A percentile compares a stretch with the other conserved stretches of the same genome.
phyloP scores from a whole-genome alignment of 2,329 filamentous ascomycete genomes.

The Aspergillus clavatus region DNA sequence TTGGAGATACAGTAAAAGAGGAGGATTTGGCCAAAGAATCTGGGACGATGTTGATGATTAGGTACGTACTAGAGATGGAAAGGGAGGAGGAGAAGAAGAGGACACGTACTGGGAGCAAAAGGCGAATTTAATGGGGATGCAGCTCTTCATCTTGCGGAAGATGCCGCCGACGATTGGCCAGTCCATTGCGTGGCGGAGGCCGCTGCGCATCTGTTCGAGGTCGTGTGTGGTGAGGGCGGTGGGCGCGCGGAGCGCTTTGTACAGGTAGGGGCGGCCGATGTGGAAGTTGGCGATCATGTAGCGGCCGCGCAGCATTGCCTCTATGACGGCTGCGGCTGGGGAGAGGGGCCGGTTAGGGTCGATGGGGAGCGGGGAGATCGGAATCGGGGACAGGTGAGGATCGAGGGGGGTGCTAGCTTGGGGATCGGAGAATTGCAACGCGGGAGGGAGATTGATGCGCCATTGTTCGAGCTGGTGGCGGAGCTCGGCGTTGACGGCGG shows the following conservation, averaged over 20 bases:
- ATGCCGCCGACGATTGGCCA: constrained; percentile 38
- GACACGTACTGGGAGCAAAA: constrained; percentile 37
- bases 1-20: constrained; percentile 41
- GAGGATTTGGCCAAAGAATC: constrained; percentile 41
- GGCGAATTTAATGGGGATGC: constrained; percentile 40
- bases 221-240: constrained; percentile 35
- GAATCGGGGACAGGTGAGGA: constrained; percentile 17
- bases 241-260: constrained; percentile 41
- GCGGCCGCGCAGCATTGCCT: constrained; percentile 36
- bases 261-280: constrained; percentile 39
- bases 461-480: constrained; percentile 54
- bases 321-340: constrained; percentile 32
- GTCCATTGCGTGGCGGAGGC: constrained; percentile 39
- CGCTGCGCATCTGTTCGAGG: constrained; percentile 35
- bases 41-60: constrained; percentile 8
- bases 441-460: constrained; percentile 47
- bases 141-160: constrained; percentile 40
- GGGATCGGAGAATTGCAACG: constrained; percentile 43
- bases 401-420: constrained; percentile 19
- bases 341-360: constrained; percentile 23
- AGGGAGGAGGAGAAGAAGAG: not conserved
- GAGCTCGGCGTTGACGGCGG: constrained; percentile 48
- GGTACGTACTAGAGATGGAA: not conserved
- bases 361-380: constrained; percentile 18
- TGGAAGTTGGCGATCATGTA: constrained; percentile 39